These are phyloP conservation scores for Oenanthe sinensis DNA, from an alignment of 129 eudicot species.

Conservation along the genomic window DNA sequence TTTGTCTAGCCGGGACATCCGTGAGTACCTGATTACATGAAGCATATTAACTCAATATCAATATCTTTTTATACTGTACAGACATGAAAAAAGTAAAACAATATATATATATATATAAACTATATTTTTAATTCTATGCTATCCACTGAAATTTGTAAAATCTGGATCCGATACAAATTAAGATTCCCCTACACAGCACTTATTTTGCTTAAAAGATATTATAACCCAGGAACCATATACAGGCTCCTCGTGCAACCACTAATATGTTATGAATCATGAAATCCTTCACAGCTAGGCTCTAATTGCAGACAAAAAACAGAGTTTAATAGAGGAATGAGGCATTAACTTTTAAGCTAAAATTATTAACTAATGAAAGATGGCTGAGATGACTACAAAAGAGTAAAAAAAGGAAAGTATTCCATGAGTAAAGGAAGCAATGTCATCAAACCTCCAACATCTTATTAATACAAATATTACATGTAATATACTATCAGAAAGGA, in stretches of 20 bases:
- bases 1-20: constrained; percentile 53
- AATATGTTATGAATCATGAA: not conserved
- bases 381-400: not conserved
- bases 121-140: not conserved
- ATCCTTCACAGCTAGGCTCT: not conserved
- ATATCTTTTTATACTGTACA: not conserved
- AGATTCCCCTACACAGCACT: not conserved
- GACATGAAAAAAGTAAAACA: not conserved
- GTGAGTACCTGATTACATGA: constrained; percentile 58
- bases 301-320: not conserved
- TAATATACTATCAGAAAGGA: not conserved
- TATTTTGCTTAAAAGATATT: not conserved
- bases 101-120: not conserved
- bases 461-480: not conserved
- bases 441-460: not conserved
- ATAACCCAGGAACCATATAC: not conserved
- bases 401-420: not conserved
- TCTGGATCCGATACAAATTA: not conserved
- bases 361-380: not conserved
- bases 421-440: not conserved
- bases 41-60: constrained; percentile 12
- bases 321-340: not conserved
- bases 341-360: not conserved
- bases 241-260: not conserved
- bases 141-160: not conserved